Conservation (phyloP, 2,329 filamentous ascomycete genomes). For the Fusarium continuum region DNA sequence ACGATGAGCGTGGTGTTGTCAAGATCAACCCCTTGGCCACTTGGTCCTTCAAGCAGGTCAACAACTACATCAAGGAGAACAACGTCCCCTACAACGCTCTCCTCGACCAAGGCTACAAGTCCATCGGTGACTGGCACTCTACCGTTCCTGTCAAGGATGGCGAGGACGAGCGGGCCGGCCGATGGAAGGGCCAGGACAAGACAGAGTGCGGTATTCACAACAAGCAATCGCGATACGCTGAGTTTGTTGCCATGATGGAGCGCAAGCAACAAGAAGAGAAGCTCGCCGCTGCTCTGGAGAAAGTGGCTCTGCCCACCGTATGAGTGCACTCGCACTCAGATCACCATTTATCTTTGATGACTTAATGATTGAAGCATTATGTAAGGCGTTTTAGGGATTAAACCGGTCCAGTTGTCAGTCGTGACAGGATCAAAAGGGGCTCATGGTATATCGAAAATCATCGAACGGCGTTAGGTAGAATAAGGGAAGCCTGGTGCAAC, state of each 20-base stretch:
- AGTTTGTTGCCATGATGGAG: slow-evolving; percentile 80
- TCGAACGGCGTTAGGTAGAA: slow-evolving; percentile 39
- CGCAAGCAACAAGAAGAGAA: slow-evolving; percentile 67
- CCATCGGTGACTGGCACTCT: slow-evolving; percentile 97
- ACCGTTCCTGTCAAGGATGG: slow-evolving; percentile 88
- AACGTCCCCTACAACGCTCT: slow-evolving; percentile 93
- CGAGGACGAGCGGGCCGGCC: slow-evolving; percentile 94
- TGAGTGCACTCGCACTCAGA: slow-evolving; percentile 38
- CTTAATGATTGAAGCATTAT: slow-evolving; percentile 44
- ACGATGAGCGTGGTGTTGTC: slow-evolving; percentile 85
- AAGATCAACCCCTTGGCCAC: slow-evolving; percentile 98
- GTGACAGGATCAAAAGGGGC: slow-evolving; percentile 10
- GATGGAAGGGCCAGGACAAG: slow-evolving; percentile 97
- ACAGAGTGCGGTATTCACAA: slow-evolving; percentile 99
- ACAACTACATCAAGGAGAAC: slow-evolving; percentile 85
- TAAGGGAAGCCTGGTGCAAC: slow-evolving; percentile 7
- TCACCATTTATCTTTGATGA: slow-evolving; percentile 37
- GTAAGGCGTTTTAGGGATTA: slow-evolving; percentile 41
- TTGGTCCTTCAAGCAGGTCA: slow-evolving; percentile 92
- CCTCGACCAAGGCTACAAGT: slow-evolving; percentile 96
- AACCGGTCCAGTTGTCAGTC: slow-evolving; percentile 18
- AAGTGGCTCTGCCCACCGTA: slow-evolving; percentile 42
- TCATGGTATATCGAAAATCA: slow-evolving; percentile 24
- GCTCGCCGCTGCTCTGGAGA: slow-evolving; percentile 43
- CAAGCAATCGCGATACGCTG: slow-evolving; percentile 91